A percentile compares a stretch with the other conserved stretches of the same genome.
These are phyloP conservation scores for Cucumis melo DNA, from an alignment of 306 rosid species.

Conservation along the genomic window DNA sequence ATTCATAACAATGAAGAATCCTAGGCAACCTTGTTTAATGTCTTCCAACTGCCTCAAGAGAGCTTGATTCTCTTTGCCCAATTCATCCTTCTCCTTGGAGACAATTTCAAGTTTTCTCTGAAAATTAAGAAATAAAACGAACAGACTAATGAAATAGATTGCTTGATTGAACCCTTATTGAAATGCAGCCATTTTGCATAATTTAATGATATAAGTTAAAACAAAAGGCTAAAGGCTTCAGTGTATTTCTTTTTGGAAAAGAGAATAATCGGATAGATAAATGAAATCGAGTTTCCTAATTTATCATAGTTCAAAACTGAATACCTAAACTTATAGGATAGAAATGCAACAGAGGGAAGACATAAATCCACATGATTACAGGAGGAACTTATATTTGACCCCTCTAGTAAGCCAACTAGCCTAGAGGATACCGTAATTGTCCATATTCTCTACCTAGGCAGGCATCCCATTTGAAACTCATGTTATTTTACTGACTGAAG, in stretches of 20 bases:
- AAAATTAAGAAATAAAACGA: background rate
- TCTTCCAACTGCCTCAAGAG: conserved; percentile 75
- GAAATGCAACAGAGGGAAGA: background rate
- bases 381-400: background rate
- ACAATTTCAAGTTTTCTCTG: conserved; percentile 45
- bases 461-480: background rate
- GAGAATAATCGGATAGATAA: background rate
- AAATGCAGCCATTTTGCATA: background rate
- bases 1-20: background rate
- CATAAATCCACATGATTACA: background rate
- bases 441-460: background rate
- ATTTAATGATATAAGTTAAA: background rate
- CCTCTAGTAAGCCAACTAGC: background rate
- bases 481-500: background rate
- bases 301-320: background rate
- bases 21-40: conserved; percentile 52
- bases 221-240: background rate
- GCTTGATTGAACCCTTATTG: background rate
- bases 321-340: background rate
- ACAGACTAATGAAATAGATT: background rate
- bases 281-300: background rate
- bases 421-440: background rate
- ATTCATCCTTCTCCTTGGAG: conserved; percentile 63
- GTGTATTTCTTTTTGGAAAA: background rate
- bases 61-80: conserved; percentile 53